Conservation (phyloP, 371 early-diverging fungal genomes). For the Chytridiales sp. region DNA sequence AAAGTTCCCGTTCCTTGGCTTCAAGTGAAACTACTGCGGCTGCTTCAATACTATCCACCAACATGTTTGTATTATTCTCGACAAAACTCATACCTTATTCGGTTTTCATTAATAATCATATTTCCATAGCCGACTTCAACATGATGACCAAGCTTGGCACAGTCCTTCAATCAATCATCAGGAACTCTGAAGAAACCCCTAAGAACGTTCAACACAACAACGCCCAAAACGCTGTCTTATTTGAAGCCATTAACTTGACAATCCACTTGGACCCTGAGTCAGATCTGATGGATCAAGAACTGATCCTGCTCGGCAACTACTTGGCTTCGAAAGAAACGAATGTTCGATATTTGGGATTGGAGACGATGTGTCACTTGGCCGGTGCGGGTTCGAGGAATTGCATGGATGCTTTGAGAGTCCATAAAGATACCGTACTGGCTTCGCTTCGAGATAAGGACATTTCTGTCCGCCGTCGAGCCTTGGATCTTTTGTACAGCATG, state of each 20-base stretch:
- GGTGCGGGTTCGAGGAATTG: constrained; percentile 70
- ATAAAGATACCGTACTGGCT: constrained; percentile 86
- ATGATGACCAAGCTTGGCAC: constrained; percentile 23
- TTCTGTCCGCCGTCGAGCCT: constrained; percentile 90
- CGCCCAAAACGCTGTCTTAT: constrained; percentile 91
- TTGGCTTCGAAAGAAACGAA: constrained; percentile 94
- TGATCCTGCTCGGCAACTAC: constrained; percentile 79
- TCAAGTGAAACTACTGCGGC: constrained; percentile 89
- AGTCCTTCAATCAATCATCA: constrained; percentile 76
- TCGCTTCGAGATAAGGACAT: constrained; percentile 94
- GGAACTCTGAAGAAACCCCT: constrained; percentile 80
- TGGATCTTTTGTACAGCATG: constrained; percentile 95
- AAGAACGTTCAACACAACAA: constrained; percentile 97
- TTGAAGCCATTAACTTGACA: constrained; percentile 93
- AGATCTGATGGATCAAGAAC: constrained; percentile 78
- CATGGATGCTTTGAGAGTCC: constrained; percentile 78
- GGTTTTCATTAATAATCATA: neutral
- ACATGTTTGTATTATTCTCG: constrained; percentile 59
- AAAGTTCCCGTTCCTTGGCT: constrained; percentile 97
- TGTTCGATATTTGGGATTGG: constrained; percentile 90
- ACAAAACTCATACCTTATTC: constrained; percentile 15
- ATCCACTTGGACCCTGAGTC: constrained; percentile 91
- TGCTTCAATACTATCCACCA: constrained; percentile 92
- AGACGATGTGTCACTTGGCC: constrained; percentile 95
- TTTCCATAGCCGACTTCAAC: constrained; percentile 11